These are phyloP conservation scores for Pholiota conissans DNA, from an alignment of 768 basidiomycete genomes.

Conservation along the genomic window DNA sequence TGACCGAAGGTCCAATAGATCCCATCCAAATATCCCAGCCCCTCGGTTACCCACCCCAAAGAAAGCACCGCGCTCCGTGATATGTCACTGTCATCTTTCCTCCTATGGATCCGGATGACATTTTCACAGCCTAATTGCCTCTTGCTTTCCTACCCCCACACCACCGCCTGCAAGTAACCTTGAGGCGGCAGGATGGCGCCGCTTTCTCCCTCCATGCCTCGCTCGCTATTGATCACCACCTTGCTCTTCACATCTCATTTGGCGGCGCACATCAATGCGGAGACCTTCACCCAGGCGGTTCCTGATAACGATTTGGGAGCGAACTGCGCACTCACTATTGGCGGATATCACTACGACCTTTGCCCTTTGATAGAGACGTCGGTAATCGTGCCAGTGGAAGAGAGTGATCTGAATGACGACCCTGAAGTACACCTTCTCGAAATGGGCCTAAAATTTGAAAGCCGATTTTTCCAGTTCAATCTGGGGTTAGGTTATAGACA, in stretches of 20 bases:
- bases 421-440: no score
- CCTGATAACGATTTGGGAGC: slow-evolving; percentile 14
- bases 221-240: slow-evolving; percentile 9
- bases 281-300: slow-evolving; percentile 8
- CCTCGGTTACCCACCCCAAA: slow-evolving; percentile 5
- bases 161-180: slow-evolving; percentile 1
- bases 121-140: slow-evolving; percentile 1
- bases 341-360: slow-evolving; percentile 21
- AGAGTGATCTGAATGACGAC: not conserved
- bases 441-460: slow-evolving; percentile 10
- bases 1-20: not conserved
- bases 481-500: not conserved
- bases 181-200: slow-evolving; percentile 4
- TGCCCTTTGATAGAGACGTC: slow-evolving; percentile 20
- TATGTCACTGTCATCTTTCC: not conserved
- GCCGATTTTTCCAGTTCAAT: slow-evolving; percentile 13
- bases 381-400: slow-evolving; percentile 6
- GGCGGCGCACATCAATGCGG: slow-evolving; percentile 8
- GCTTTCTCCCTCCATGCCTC: slow-evolving; percentile 6
- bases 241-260: slow-evolving; percentile 16
- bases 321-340: slow-evolving; percentile 21
- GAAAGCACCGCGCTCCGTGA: slow-evolving; percentile 2
- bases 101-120: slow-evolving; percentile 5
- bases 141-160: not conserved
- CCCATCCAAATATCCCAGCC: slow-evolving; percentile 1